These are phyloP conservation scores for Colletotrichum sp. DNA, from an alignment of 2,329 filamentous ascomycete genomes.

Conservation along the genomic window DNA sequence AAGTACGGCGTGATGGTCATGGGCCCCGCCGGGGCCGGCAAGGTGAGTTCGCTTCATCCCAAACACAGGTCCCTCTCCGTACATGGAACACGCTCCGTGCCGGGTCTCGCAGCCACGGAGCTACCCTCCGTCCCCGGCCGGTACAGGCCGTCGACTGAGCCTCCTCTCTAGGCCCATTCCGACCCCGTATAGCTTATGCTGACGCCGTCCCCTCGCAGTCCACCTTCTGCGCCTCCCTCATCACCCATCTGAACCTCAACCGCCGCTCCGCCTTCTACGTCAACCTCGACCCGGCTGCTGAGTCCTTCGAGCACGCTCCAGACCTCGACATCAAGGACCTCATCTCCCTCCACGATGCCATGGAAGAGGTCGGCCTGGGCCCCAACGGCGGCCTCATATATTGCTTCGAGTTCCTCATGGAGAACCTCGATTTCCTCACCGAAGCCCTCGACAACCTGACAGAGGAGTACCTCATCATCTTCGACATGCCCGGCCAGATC, in stretches of 20 bases:
- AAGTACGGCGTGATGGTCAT: constrained; percentile 96
- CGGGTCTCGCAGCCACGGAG: background rate
- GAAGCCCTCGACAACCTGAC: constrained; percentile 84
- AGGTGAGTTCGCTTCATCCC: constrained; percentile 53
- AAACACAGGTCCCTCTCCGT: background rate
- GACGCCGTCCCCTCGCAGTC: constrained; percentile 56
- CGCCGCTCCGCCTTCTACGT: constrained; percentile 96
- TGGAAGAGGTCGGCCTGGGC: constrained; percentile 91
- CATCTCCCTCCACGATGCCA: constrained; percentile 92
- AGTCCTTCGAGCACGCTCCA: constrained; percentile 88
- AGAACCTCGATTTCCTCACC: constrained; percentile 91
- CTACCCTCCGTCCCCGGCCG: background rate
- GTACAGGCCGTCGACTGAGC: background rate
- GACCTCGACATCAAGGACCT: constrained; percentile 96
- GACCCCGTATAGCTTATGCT: background rate
- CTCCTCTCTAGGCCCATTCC: background rate
- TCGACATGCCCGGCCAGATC: constrained; percentile 99
- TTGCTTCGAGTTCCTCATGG: constrained; percentile 94
- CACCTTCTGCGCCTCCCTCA: constrained; percentile 92
- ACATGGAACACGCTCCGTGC: background rate
- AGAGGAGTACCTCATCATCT: constrained; percentile 95
- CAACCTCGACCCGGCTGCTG: constrained; percentile 96
- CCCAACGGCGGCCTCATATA: constrained; percentile 94
- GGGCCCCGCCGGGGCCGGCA: constrained; percentile 95
- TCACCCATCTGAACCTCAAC: constrained; percentile 89